Percentiles rank a stretch among this genome's conserved stretches.
Conservation (phyloP, 345 rosid species). For the Syzygium aqueum region DNA sequence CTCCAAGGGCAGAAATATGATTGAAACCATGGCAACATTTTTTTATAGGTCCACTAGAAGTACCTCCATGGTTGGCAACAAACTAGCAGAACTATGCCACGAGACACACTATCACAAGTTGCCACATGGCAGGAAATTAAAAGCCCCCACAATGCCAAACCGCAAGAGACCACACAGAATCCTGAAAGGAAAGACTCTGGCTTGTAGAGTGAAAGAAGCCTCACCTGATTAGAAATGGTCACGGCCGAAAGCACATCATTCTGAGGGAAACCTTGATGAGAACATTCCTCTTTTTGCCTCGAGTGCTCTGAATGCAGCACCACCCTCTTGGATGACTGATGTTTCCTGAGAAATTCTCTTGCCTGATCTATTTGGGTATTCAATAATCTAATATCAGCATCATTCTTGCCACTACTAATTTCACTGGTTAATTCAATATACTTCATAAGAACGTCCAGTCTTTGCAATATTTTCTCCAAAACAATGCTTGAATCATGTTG, state of each 20-base stretch:
- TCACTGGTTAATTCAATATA: slow-evolving; percentile 18
- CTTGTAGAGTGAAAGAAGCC: slow-evolving; percentile 1
- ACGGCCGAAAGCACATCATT: slow-evolving; percentile 20
- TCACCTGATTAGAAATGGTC: slow-evolving; percentile 38
- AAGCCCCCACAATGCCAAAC: background rate
- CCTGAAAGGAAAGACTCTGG: background rate
- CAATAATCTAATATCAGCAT: slow-evolving; percentile 32
- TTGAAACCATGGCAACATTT: background rate
- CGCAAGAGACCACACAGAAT: background rate
- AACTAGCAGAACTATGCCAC: background rate
- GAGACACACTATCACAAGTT: background rate
- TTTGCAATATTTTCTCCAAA: slow-evolving; percentile 43
- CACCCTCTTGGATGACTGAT: slow-evolving; percentile 9
- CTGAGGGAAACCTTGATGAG: slow-evolving; percentile 22
- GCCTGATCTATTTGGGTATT: slow-evolving; percentile 39
- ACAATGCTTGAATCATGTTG: slow-evolving; percentile 38
- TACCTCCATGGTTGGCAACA: background rate
- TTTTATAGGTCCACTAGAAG: background rate
- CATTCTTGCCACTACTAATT: slow-evolving; percentile 13
- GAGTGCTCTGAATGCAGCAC: slow-evolving; percentile 7
- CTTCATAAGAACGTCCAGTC: slow-evolving; percentile 37
- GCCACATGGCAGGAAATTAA: background rate
- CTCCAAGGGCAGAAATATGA: background rate
- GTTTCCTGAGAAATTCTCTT: slow-evolving; percentile 22
- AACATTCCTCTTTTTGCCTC: slow-evolving; percentile 6